Base-by-base conservation (phyloP, 2,329 filamentous ascomycete species). In the Paecilomyces fulvus region DNA sequence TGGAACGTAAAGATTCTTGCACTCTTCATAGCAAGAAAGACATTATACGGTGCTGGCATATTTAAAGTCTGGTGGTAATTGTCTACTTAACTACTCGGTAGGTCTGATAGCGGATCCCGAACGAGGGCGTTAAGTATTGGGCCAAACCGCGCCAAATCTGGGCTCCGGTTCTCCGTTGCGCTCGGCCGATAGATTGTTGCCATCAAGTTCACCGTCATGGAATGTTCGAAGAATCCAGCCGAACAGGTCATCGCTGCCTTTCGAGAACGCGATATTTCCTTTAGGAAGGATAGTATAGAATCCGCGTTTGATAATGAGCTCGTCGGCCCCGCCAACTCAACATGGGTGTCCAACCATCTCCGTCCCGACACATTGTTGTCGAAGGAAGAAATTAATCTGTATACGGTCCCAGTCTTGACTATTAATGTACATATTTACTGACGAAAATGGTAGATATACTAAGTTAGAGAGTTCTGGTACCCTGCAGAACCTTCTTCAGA, bases 341-440 rank as follows among this genome's bases (percentile, higher is more conserved):
- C 68, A 59, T 75, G 72, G 72, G 65, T 67, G 28, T 57, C 60
- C 8, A 64, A 65, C 33, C 64, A 74, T 60, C 59, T 75, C 51
- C 55, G 54, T 30, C 54, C 62, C 7, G 66, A 71, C 52, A 73
- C 70, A 5, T 62, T 75, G 33, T 63, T 76, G 53, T 74, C 73
- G 6, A 67, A 66, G 53, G 73, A 76, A 53, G 73, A 76, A 61
- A 60, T 72, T 23, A 60, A 59, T 51, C 51, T 75, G 73, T 75
- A 67, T 37, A 65, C 30, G 30, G 12, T 11, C 31, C 5, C n/a
- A 46, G 30, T 23, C 28, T 7, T 21, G 11, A 12, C 25, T 28
- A 7, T n/a, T 4, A 17, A 20, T 25, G 53, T 50, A 28, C n/a
- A 17, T 28, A 43, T 6, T 43, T 23, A 49, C 10, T 14, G n/a